phyloP scores from a whole-genome alignment of 23 red algal species.

The Gracilaria vermiculophylla region DNA sequence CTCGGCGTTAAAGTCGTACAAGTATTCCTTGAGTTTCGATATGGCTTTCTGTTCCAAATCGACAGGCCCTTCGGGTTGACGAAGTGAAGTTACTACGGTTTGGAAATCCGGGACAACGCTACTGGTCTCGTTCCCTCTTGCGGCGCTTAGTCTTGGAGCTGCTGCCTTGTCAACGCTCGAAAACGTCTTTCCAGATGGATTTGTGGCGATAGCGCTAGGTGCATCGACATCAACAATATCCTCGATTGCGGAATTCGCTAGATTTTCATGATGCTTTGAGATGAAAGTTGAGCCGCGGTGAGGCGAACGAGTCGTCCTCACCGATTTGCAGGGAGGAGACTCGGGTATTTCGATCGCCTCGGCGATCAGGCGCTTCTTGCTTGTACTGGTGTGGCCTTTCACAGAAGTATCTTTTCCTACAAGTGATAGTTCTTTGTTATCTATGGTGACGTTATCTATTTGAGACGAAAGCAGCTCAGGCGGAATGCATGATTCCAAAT shows the following conservation, averaged over 20 bases:
- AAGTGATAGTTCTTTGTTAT: background rate
- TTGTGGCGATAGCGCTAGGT: background rate
- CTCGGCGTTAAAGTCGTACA: background rate
- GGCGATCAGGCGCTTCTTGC: background rate
- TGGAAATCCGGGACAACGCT: background rate
- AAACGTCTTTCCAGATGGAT: constrained; percentile 8
- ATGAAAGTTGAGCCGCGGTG: too few relatives aligned
- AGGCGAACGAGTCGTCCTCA: background rate
- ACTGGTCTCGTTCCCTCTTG: too few relatives aligned
- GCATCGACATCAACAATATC: constrained; percentile 10
- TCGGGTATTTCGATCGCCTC: background rate
- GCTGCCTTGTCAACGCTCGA: background rate
- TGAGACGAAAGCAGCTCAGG: constrained; percentile 27
- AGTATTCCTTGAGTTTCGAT: background rate
- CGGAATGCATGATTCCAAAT: constrained; percentile 41
- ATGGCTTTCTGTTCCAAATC: background rate
- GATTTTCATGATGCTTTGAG: background rate
- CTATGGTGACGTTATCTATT: background rate
- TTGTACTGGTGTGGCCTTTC: background rate
- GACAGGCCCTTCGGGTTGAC: background rate
- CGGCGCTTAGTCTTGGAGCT: background rate
- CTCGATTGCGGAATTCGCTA: background rate
- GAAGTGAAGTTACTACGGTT: background rate
- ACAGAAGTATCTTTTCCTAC: background rate
- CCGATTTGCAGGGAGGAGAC: background rate